Percentiles rank a stretch among this genome's conserved stretches.
Evolutionary conservation across 2,329 filamentous ascomycete genomes (phyloP).

Genomic region (Sporothrix inflata): DNA sequence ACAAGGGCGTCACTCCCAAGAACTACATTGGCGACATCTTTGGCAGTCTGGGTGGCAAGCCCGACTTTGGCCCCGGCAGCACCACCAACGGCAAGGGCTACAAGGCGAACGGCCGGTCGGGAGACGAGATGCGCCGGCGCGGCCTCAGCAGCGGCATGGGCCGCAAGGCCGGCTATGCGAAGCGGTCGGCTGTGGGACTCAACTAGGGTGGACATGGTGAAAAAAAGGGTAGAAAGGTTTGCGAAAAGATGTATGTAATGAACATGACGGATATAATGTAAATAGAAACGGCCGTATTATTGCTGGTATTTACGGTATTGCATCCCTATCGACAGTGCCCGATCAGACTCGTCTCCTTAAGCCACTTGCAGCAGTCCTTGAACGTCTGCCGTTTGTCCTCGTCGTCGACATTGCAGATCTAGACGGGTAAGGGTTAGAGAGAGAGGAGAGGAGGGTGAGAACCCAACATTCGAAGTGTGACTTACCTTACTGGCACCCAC

Average conservation of each 20-base stretch:
- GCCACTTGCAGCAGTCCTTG: conserved; percentile 32
- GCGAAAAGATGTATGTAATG: not conserved
- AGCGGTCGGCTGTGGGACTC: conserved; percentile 21
- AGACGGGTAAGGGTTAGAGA: not conserved
- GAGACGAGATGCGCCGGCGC: conserved; percentile 30
- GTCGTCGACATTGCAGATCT: conserved; percentile 24
- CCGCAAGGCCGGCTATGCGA: conserved; percentile 26
- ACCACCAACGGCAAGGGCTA: conserved; percentile 45
- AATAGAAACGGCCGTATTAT: not conserved
- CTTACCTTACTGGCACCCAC: not conserved
- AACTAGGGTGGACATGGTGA: not conserved
- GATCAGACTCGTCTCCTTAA: conserved; percentile 28
- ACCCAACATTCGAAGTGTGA: no score
- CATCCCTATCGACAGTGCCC: conserved; percentile 27
- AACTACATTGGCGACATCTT: conserved; percentile 76
- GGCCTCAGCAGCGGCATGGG: conserved; percentile 27
- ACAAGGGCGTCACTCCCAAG: conserved; percentile 56
- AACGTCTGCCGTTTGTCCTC: conserved; percentile 29
- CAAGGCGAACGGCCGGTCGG: conserved; percentile 35
- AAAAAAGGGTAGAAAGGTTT: not conserved
- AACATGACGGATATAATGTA: not conserved
- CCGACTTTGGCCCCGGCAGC: conserved; percentile 65
- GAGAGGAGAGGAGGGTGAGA: not conserved
- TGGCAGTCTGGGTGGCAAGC: conserved; percentile 65
- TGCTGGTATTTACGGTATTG: not conserved